These are phyloP conservation scores for Picochlorum sp. DNA, from an alignment of 139 green algal genomes.

Conservation along the genomic window DNA sequence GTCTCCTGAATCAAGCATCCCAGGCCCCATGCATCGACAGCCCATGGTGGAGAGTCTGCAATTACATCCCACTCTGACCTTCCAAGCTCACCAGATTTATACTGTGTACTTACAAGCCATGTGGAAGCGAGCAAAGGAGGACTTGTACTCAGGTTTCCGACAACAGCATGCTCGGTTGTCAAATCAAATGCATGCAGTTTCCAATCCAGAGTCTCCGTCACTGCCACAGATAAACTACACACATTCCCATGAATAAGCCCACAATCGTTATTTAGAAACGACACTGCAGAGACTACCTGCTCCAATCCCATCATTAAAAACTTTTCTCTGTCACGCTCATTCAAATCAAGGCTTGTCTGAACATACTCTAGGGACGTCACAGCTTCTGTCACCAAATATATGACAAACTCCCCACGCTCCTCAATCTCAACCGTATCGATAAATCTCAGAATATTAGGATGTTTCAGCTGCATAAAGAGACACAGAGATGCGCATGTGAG, in stretches of 20 bases:
- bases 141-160: not conserved
- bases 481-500: too few relatives aligned
- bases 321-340: conserved; percentile 45
- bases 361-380: conserved; percentile 50
- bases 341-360: not conserved
- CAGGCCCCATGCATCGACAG: conserved; percentile 94
- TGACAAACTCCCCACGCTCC: conserved; percentile 47
- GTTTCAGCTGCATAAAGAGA: conserved; percentile 41
- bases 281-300: conserved; percentile 78
- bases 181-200: conserved; percentile 90
- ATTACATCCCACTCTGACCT: conserved; percentile 75
- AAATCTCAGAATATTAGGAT: conserved; percentile 77
- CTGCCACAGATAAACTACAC: conserved; percentile 72
- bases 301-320: conserved; percentile 85
- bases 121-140: conserved; percentile 32
- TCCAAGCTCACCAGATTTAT: conserved; percentile 81
- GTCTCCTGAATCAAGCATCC: conserved; percentile 90
- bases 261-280: conserved; percentile 95
- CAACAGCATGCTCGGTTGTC: conserved; percentile 57
- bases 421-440: conserved; percentile 70
- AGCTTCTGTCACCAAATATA: conserved; percentile 82
- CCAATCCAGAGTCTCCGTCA: conserved; percentile 89
- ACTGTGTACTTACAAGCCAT: conserved; percentile 67
- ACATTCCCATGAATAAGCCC: conserved; percentile 90
- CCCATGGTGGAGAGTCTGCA: conserved; percentile 65